phyloP scores from a whole-genome alignment of 305 asterid genomes.

The Fraxinus dipetala region DNA sequence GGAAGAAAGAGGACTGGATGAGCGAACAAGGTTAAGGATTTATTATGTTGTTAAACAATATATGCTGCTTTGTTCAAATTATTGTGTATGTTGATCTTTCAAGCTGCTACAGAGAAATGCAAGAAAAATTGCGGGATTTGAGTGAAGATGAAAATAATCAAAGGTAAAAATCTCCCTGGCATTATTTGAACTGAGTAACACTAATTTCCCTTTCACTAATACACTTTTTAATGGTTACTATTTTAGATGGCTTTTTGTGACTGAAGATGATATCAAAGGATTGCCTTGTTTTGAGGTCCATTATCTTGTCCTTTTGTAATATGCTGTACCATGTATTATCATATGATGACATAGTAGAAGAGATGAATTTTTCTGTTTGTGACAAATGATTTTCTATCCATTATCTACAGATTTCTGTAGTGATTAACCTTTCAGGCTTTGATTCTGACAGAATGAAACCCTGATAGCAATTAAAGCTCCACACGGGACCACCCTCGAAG shows the following conservation, averaged over 20 bases:
- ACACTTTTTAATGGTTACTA: slow-evolving; percentile 25
- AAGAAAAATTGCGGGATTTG: slow-evolving; percentile 62
- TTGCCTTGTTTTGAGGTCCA: slow-evolving; percentile 80
- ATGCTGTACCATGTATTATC: neutral
- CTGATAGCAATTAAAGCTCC: slow-evolving; percentile 96
- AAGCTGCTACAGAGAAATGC: slow-evolving; percentile 77
- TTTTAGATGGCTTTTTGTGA: slow-evolving; percentile 86
- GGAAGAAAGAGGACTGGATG: slow-evolving; percentile 79
- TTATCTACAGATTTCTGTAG: neutral
- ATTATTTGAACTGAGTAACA: slow-evolving; percentile 30
- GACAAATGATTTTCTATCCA: neutral
- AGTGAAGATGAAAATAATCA: slow-evolving; percentile 76
- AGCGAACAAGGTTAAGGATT: slow-evolving; percentile 57
- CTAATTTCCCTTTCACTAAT: slow-evolving; percentile 19
- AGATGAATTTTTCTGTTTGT: neutral
- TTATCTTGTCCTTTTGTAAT: slow-evolving; percentile 22
- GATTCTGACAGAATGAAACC: slow-evolving; percentile 71
- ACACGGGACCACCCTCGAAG: slow-evolving; percentile 94
- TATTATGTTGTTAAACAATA: slow-evolving; percentile 19
- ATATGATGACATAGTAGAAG: neutral
- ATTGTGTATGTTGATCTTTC: slow-evolving; percentile 33
- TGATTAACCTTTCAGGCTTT: slow-evolving; percentile 13
- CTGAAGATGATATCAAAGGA: slow-evolving; percentile 85
- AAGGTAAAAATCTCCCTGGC: slow-evolving; percentile 38
- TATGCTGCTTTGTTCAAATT: slow-evolving; percentile 21